A percentile compares a stretch with the other conserved stretches of the same genome.
Conservation (phyloP, 2,329 filamentous ascomycete species). For the Orbilia javanica region DNA sequence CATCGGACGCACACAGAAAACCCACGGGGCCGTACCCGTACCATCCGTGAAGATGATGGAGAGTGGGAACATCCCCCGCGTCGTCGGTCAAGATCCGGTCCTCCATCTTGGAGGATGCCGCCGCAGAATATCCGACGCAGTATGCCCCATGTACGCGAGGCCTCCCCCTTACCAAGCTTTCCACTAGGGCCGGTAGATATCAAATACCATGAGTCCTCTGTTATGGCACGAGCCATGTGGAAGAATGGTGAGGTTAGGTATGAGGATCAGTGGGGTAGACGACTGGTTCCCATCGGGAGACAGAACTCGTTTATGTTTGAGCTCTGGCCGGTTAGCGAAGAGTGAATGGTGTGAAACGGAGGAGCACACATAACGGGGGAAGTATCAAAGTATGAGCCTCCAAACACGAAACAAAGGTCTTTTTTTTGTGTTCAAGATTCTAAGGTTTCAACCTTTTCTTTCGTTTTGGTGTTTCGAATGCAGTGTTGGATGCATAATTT, state of each 20-base stretch:
- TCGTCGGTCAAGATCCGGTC: slow-evolving; percentile 47
- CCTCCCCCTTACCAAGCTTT: slow-evolving; percentile 47
- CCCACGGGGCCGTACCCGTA: slow-evolving; percentile 40
- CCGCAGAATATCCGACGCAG: slow-evolving; percentile 31
- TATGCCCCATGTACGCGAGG: slow-evolving; percentile 55
- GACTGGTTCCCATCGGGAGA: slow-evolving; percentile 61
- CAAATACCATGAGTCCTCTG: slow-evolving; percentile 57
- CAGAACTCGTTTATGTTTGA: slow-evolving; percentile 62
- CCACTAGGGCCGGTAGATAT: slow-evolving; percentile 55
- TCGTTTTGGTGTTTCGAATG: slow-evolving; percentile 17
- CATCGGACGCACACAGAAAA: slow-evolving; percentile 20
- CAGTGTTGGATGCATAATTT: background rate
- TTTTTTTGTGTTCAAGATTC: background rate
- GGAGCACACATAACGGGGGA: background rate
- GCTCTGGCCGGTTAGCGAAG: slow-evolving; percentile 61
- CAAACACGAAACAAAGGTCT: background rate
- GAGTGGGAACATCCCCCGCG: slow-evolving; percentile 6
- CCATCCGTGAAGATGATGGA: slow-evolving; percentile 18
- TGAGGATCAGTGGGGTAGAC: slow-evolving; percentile 62
- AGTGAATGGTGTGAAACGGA: slow-evolving; percentile 24
- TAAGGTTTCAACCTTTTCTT: background rate
- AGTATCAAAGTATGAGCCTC: background rate
- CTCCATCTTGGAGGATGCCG: slow-evolving; percentile 56
- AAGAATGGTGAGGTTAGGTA: slow-evolving; percentile 61
- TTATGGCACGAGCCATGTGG: slow-evolving; percentile 62